Evolutionary conservation across 1,139 yeast genomes (phyloP).

Genomic region (Maudiozyma humilis): DNA sequence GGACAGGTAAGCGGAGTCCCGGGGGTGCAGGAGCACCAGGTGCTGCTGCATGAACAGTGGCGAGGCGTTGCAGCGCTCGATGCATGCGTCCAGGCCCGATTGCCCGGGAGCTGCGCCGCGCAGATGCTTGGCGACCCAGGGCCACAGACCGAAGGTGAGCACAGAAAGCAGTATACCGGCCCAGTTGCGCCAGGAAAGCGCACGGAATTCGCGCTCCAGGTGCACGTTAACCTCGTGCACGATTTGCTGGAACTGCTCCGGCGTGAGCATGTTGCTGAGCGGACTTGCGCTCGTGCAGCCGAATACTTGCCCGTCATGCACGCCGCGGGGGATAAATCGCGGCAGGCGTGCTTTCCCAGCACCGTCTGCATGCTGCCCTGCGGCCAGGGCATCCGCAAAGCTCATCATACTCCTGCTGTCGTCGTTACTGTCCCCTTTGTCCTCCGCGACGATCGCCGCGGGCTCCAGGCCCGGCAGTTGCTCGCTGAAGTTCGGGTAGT

Average conservation of each 20-base stretch:
- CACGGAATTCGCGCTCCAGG: constrained; percentile 38
- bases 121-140: constrained; percentile 26
- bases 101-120: constrained; percentile 10
- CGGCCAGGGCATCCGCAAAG: too few relatives aligned
- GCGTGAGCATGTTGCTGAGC: constrained; percentile 37
- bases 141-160: constrained; percentile 38
- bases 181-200: constrained; percentile 34
- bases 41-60: constrained; percentile 24
- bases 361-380: neutral
- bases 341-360: too few relatives aligned
- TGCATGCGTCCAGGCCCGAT: constrained; percentile 39
- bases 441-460: constrained; percentile 39
- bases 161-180: constrained; percentile 40
- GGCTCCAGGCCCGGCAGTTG: constrained; percentile 58
- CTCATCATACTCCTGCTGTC: too few relatives aligned
- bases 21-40: constrained; percentile 45
- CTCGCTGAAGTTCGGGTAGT: constrained; percentile 52
- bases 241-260: constrained; percentile 36
- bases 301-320: constrained; percentile 37
- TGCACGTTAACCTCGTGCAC: constrained; percentile 40
- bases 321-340: constrained; percentile 38
- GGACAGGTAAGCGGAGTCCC: constrained; percentile 54
- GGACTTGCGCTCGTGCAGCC: constrained; percentile 53
- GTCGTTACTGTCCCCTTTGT: neutral
- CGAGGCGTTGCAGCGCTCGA: constrained; percentile 37